A percentile compares a stretch with the other conserved stretches of the same genome.
Evolutionary conservation across 192 early-diverging fungal species (phyloP).

Genomic region (Geranomyces variabilis): DNA sequence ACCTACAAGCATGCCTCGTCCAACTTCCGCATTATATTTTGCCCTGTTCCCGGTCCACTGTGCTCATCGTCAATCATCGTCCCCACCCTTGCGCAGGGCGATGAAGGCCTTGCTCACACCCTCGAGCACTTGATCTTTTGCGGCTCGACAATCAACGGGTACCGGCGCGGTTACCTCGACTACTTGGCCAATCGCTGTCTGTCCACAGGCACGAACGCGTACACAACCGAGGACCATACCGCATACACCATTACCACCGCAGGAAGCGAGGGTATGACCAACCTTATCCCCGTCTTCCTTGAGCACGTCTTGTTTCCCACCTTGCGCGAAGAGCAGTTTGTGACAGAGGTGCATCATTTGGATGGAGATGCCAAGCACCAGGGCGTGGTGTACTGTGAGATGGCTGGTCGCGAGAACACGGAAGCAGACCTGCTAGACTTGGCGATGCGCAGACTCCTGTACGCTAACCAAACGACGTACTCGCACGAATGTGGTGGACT

Average conservation of each 20-base stretch:
- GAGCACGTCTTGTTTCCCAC: conserved; percentile 81
- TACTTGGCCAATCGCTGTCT: conserved; percentile 70
- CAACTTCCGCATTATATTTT: conserved; percentile 61
- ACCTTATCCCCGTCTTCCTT: conserved; percentile 76
- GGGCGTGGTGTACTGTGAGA: conserved; percentile 79
- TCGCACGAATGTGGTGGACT: conserved; percentile 76
- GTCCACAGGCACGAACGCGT: conserved; percentile 77
- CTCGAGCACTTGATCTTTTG: conserved; percentile 85
- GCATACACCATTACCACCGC: conserved; percentile 71
- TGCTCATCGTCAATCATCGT: conserved; percentile 70
- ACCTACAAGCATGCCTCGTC: conserved; percentile 34
- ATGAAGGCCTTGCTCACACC: conserved; percentile 81
- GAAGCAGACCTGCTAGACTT: conserved; percentile 71
- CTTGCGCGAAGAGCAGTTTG: conserved; percentile 72
- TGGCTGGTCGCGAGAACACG: conserved; percentile 73
- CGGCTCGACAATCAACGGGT: conserved; percentile 68
- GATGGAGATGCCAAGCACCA: conserved; percentile 71
- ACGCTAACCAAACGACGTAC: conserved; percentile 59
- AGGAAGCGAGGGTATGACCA: conserved; percentile 69
- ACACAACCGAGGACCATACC: conserved; percentile 66
- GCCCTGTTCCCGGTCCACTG: conserved; percentile 66
- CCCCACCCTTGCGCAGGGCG: conserved; percentile 67
- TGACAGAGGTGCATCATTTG: conserved; percentile 77
- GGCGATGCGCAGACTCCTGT: conserved; percentile 55
- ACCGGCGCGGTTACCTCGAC: conserved; percentile 75